These are phyloP conservation scores for Pseudocercospora cruenta DNA, from an alignment of 2,329 filamentous ascomycete genomes.

Conservation along the genomic window DNA sequence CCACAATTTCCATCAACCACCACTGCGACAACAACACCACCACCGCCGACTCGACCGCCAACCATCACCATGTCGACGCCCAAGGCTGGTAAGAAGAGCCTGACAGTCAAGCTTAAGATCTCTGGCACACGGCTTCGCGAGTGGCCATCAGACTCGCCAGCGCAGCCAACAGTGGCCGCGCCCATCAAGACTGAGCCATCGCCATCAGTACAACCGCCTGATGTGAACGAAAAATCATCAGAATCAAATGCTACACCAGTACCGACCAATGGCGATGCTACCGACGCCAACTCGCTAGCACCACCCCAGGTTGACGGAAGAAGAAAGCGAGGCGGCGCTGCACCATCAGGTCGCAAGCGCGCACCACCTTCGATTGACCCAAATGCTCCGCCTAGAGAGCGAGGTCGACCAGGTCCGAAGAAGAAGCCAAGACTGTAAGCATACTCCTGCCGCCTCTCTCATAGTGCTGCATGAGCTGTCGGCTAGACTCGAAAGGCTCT, in stretches of 20 bases:
- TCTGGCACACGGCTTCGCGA: conserved; percentile 33
- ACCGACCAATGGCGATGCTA: conserved; percentile 39
- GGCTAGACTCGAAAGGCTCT: not conserved
- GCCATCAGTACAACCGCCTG: conserved; percentile 38
- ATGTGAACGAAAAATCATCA: conserved; percentile 44
- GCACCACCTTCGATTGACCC: conserved; percentile 54
- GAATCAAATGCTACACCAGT: conserved; percentile 48
- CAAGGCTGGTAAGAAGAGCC: conserved; percentile 37
- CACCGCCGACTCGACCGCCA: conserved; percentile 21
- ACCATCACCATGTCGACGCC: conserved; percentile 32
- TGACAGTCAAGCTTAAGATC: conserved; percentile 35
- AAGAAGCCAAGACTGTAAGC: conserved; percentile 94
- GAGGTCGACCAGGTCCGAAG: conserved; percentile 89
- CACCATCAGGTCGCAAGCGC: conserved; percentile 35
- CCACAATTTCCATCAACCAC: not conserved
- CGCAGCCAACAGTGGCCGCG: conserved; percentile 4
- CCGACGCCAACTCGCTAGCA: conserved; percentile 46
- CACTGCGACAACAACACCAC: conserved; percentile 4
- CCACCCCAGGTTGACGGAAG: conserved; percentile 52
- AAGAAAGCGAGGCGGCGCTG: conserved; percentile 68
- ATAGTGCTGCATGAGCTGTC: not conserved
- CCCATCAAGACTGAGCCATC: conserved; percentile 43
- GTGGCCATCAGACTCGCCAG: conserved; percentile 31
- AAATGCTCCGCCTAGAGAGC: conserved; percentile 36
- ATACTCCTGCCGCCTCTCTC: not conserved